Conservation (phyloP, 495 filamentous ascomycete species). For the Xylaria intraflava region DNA sequence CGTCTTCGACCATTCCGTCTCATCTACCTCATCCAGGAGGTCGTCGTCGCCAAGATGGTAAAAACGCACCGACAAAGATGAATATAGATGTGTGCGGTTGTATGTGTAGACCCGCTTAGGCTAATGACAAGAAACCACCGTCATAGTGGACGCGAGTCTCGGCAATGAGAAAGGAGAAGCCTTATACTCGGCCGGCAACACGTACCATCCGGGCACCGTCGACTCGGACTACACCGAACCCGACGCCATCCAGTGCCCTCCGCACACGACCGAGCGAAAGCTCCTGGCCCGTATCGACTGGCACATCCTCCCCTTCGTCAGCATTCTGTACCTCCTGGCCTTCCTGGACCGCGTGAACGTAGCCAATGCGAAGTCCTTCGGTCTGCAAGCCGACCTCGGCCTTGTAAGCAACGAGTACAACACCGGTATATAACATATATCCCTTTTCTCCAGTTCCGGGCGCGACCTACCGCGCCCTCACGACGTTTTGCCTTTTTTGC, state of each 20-base stretch:
- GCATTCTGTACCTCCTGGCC: slow-evolving; percentile 76
- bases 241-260: slow-evolving; percentile 37
- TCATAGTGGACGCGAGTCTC: slow-evolving; percentile 1
- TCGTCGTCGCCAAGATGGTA: not conserved
- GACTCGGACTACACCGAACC: slow-evolving; percentile 34
- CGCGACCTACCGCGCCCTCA: not conserved
- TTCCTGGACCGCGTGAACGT: slow-evolving; percentile 80
- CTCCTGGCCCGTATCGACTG: slow-evolving; percentile 73
- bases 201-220: slow-evolving; percentile 18
- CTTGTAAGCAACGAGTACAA: slow-evolving; percentile 63
- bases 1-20: too few species aligned
- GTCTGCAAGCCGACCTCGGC: slow-evolving; percentile 57
- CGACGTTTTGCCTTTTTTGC: not conserved
- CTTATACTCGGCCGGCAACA: slow-evolving; percentile 15
- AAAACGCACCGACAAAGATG: not conserved
- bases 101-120: not conserved
- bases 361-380: slow-evolving; percentile 58
- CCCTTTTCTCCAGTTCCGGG: not conserved
- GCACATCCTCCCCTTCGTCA: slow-evolving; percentile 73
- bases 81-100: not conserved
- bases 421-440: slow-evolving; percentile 31
- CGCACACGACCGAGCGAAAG: slow-evolving; percentile 64
- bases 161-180: slow-evolving; percentile 20
- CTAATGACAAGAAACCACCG: not conserved
- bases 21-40: too few species aligned